Base-by-base conservation (phyloP, 352 stramenopile genomes). In the Pythium angustatum region DNA sequence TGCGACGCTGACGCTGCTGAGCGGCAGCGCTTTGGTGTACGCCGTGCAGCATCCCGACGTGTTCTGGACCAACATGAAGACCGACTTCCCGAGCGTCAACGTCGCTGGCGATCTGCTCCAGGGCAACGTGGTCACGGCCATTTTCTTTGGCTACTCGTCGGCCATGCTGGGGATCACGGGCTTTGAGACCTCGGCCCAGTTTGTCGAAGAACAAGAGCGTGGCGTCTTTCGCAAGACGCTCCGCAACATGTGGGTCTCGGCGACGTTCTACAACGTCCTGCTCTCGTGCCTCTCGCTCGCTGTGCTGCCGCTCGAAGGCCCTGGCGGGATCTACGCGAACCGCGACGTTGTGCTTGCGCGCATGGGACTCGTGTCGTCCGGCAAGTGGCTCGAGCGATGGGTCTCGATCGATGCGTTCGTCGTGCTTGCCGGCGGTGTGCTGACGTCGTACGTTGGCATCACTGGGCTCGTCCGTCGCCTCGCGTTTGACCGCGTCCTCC, bases 401-500 rank as follows among this genome's bases (percentile, higher is more conserved):
- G 73, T 90, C 31, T 78, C 68, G 0, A 66, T 96, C 26, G 87
- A 96, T 45, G 83, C 87, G 5, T 93, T 93, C 49, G 69, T 94
- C 26, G 87, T 96, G 3, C 64, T 96, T 9, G 75, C 75, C 22
- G 87, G 85, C 45, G 87, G 77, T 8, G 77, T 94, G 11, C 63
- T 96, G 19, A 96, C 87, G 10, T 76, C 81, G 14, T 96, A 90
- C 63, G 83, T 96, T 33, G 87, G 87, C 40, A 92, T 96, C 54
- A 91, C 76, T 48, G 87, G 75, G 24, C 57, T 82, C 21, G 77
- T 92, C 27, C 64, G 76, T 53, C 73, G 87, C 12, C 86, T 96
- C 65, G 77, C 77, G 3, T 78, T 79, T 62, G 85, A 94, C 58
- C 77, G 75, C 21, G 70, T 79, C 7, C 43, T 84, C 43, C 77